Evolutionary conservation across 306 rosid species (phyloP).

Genomic region (Vigna reflexopilosa): DNA sequence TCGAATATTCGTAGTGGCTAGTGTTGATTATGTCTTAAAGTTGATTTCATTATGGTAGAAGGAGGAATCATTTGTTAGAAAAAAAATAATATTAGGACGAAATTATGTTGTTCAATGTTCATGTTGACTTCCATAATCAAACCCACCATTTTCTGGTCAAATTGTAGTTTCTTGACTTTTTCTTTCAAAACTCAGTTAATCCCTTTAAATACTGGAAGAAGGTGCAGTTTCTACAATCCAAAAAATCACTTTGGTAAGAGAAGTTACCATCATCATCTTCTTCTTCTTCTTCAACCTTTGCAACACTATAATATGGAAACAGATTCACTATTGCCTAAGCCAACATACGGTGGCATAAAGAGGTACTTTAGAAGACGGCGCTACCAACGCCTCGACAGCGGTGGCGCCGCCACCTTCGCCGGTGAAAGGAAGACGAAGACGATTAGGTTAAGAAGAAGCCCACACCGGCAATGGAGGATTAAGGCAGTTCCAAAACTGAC

Average conservation of each 20-base stretch:
- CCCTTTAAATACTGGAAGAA: not conserved
- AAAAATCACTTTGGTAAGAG: not conserved
- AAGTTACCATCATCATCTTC: not conserved
- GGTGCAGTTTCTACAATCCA: not conserved
- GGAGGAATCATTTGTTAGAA: not conserved
- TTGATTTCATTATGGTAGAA: not conserved
- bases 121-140: not conserved
- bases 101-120: not conserved
- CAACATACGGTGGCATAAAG: conserved; percentile 40
- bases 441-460: conserved; percentile 40
- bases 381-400: conserved; percentile 48
- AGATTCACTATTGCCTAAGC: conserved; percentile 51
- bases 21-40: not conserved
- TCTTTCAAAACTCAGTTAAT: not conserved
- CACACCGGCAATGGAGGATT: conserved; percentile 50
- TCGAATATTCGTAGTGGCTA: no score
- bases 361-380: conserved; percentile 50
- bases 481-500: conserved; percentile 49
- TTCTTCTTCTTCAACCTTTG: not conserved
- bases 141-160: not conserved
- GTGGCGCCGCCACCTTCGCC: not conserved
- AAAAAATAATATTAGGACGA: not conserved
- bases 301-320: conserved; percentile 41
- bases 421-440: conserved; percentile 43
- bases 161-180: not conserved